Evolutionary conservation across 2,329 filamentous ascomycete genomes (phyloP), one percentile per base, ranked within the genome.

Genomic region (Chaetomium sp.): DNA sequence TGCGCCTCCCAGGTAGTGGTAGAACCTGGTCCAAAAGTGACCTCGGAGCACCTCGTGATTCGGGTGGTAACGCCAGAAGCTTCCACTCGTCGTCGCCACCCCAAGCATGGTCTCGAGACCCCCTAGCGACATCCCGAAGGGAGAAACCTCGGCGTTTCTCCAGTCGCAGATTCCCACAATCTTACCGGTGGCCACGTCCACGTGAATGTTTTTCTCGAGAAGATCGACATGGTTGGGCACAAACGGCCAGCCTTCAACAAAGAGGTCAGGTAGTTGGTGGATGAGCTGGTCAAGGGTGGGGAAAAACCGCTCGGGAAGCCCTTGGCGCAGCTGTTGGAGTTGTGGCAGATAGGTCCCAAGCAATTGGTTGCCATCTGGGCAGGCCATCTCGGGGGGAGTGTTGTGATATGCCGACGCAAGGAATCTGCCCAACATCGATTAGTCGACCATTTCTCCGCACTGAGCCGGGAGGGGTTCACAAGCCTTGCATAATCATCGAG

Each of bases 131-230:
- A 52, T 52, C 32, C 48, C 40, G 10, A 52, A 52, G 32, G 49
- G 49, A 27, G 32, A 27, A 11, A 52, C 10, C 35, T 42, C 48
- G 5, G 48, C 35, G 38, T 38, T 38, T 11, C 11, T 32, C 48
- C 38, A 50, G 48, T 50, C 48, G 48, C 48, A 50, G 32, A 52
- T 37, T 12, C 49, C 49, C 38, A 14, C 37, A 27, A 52, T 7
- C 27, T 44, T 36, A 3, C 49, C 49, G 10, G 40, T 36, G 33
- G 12, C n/a, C 9, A 33, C 27, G 49, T 52, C 40, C 12, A 52
- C 49, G 40, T 52, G 40, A 34, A 52, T 52, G 49, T 52, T 52
- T 38, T 52, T 52, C 38, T 50, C 48, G 8, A 52, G 40, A 9
- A 44, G 49, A 33, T 52, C 49, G 40, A 52, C 44, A 33, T 52